Base-by-base conservation (phyloP, 192 early-diverging fungal genomes). In the Coemansia aciculifera region DNA sequence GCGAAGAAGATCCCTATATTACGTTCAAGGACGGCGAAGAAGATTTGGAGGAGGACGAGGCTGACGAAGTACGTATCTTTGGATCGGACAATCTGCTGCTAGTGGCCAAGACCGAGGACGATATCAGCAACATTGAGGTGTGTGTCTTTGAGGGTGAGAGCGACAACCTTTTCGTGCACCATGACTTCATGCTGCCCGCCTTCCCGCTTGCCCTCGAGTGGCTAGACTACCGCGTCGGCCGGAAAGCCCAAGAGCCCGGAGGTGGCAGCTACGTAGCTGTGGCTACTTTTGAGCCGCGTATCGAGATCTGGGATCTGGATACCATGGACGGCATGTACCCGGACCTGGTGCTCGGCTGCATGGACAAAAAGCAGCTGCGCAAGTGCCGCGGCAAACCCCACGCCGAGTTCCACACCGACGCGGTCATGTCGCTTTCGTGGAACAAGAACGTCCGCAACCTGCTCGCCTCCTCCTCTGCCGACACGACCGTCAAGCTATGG, bases 271-370 rank as follows among this genome's bases (percentile, higher is more conserved):
- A 91, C 79, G 90, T 95, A 37, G 98, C 98, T 2, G 88, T 99
- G 51, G 98, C 93, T 40, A 98, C 97, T 19, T 98, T 98, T 85
- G 94, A 98, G 64, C 96, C 98, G 2, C 90, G 91, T 62, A 97
- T 99, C 57, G 98, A 99, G 75, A 95, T 99, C 70, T 99, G 98
- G 98, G 92, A 98, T 79, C 79, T 98, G 43, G 98, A 99, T 67
- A 86, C 85, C 1, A 73, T 97, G 19, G 98, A 99, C 74, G 85
- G 87, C 37, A 89, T 93, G 85, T 97, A 92, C 73, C 98, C 98
- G 5, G 89, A 95, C 62, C 81, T 91, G 37, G 91, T 99, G 31
- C 85, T 99, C 0, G 98, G 98, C 11, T 21, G 65, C 1, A 40
- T 34, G 15, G 78, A 74, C 36, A 73, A 73, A 62, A 76, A 74